These are phyloP conservation scores for Ogataea nonfermentans DNA, from an alignment of 805 yeast species.

Conservation along the genomic window DNA sequence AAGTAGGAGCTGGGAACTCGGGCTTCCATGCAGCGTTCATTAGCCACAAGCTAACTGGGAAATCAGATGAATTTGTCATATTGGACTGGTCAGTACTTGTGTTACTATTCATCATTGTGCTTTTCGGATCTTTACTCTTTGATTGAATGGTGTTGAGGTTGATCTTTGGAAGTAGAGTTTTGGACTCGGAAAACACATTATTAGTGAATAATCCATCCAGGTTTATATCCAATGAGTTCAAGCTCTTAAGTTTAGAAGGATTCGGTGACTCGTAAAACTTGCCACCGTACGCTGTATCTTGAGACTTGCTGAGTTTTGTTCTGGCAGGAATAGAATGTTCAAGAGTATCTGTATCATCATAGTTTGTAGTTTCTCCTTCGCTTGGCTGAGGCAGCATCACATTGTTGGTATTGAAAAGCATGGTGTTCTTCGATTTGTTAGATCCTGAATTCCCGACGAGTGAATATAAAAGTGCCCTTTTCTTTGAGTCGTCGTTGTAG, in stretches of 20 bases:
- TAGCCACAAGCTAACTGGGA: slow-evolving; percentile 22
- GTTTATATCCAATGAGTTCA: slow-evolving; percentile 19
- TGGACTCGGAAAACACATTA: slow-evolving; percentile 26
- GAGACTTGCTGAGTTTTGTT: slow-evolving; percentile 10
- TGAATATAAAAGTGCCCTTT: slow-evolving; percentile 9
- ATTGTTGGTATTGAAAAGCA: slow-evolving; percentile 16
- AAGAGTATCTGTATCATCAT: slow-evolving; percentile 6
- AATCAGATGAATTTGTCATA: slow-evolving; percentile 2
- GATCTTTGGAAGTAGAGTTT: slow-evolving; percentile 19
- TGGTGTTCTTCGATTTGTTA: slow-evolving; percentile 4
- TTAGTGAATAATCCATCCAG: slow-evolving; percentile 27
- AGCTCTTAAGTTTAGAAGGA: slow-evolving; percentile 11
- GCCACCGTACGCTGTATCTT: slow-evolving; percentile 1
- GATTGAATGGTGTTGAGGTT: slow-evolving; percentile 12
- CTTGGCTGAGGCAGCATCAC: slow-evolving; percentile 13
- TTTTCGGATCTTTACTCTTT: neutral
- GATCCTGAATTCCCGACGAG: slow-evolving; percentile 8
- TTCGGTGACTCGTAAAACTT: neutral
- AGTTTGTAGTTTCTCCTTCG: neutral
- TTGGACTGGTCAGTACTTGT: neutral
- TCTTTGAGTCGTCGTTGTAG: slow-evolving; percentile 32
- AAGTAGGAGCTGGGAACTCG: slow-evolving; percentile 8
- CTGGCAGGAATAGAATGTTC: slow-evolving; percentile 12
- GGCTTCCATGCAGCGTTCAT: slow-evolving; percentile 22
- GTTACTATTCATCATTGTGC: neutral